Evolutionary conservation across 2,329 filamentous ascomycete genomes (phyloP), one percentile per base, ranked within the genome.

Genomic region (Talaromyces sp.): DNA sequence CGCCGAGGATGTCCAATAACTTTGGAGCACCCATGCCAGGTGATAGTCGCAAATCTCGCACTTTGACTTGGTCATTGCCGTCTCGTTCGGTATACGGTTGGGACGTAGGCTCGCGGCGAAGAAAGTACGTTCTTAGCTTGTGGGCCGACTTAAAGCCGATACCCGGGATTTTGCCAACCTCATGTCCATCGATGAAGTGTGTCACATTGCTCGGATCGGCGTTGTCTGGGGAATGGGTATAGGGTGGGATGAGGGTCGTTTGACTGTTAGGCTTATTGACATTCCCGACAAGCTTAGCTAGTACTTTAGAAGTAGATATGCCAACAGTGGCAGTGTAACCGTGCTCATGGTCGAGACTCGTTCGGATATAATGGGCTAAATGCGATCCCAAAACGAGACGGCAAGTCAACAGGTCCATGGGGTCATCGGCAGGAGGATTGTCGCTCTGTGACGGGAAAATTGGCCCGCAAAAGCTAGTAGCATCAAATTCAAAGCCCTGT

Each of bases 321-420:
- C 93, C 93, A 48, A 90, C 92, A 0, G 92, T 93, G 29, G 89
- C 89, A 0, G 92, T 96, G 74, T 93, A 96, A 1, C 91, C 91
- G 68, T 87, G 88, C 52, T 91, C 81, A 52, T 86, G 79, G 68
- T 95, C 89, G 11, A 97, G 79, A 68, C 85, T 83, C 59, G 82
- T 77, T 12, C 93, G 87, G 27, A 97, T 74, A 70, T 93, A 81
- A 31, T 84, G 80, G 5, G 91, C 91, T 32, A 97, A 77, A 74
- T 97, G 91, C 11, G 91, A 94, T 4, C 86, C 92, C 9, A 97
- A 78, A 12, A 88, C 77, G 35, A 97, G 80, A 46, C 89, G 86
- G 58, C 88, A 74, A 66, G 79, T 81, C 52, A 81, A 73, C 32
- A 65, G 68, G 21, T 62, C 58, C 8, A 54, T 29, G 10, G 38